Evolutionary conservation across 805 yeast genomes (phyloP), one percentile per base, ranked within the genome.

Genomic region (Candida sanyiensis): DNA sequence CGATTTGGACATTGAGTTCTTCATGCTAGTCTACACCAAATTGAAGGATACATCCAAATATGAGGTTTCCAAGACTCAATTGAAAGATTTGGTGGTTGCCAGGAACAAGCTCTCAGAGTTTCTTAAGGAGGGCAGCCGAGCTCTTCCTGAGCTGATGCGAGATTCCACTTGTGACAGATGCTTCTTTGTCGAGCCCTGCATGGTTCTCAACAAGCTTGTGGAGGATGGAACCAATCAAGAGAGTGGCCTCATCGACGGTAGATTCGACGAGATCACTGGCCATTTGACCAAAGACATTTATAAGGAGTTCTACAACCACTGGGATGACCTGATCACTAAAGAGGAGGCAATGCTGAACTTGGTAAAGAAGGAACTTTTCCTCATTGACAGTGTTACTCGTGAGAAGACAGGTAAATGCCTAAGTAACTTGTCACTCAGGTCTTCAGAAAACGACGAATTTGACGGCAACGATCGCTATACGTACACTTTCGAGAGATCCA

Each of bases 1-100:
- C 57, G 80, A 77, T 28, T 62, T 83, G 30, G 80, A 82, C 17
- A 73, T 83, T 3, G 66, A 71, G 4, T 74, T 76, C 40, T 83
- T 79, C 35, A 61, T 87, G 24, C 64, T 93, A 21, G 83, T 83
- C 7, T 93, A 89, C 58, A 80, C 95, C 0, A 78, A 78, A 41
- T 66, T 70, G 21, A 68, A 69, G 29, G 68, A 73, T 27, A 72
- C 81, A 19, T 67, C 72, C 23, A 69, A 73, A 34, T 75, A 78
- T 42, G 75, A 77, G 3, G 66, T 76, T 3, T 62, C 70, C 21
- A 56, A 62, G 9, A 62, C 67, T 9, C 94, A 88, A 40, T 53
- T 89, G 28, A 73, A 79, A 39, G 73, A 80, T 38, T 64, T 90
- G 43, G 64, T 93, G 10, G 79, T 82, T 53, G 67, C 80, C 33